Percentiles rank a stretch among this genome's conserved stretches.
phyloP scores from a whole-genome alignment of 352 stramenopile species.

The Globisporangium abappressorium region DNA sequence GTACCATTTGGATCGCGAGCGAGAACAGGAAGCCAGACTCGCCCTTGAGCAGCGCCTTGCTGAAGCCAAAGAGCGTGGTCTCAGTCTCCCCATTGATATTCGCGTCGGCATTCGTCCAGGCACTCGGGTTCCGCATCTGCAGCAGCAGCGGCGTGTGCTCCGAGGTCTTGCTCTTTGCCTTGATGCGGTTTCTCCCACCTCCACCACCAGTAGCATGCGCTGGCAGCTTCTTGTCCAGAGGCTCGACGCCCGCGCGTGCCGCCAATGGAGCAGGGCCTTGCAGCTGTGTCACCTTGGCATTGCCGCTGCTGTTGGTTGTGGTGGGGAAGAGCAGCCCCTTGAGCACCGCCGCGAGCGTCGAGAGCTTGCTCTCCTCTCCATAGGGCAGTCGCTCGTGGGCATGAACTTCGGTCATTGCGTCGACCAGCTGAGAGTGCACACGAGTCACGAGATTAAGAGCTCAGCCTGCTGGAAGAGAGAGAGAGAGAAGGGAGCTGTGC shows the following conservation, averaged over 20 bases:
- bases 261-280: neutral
- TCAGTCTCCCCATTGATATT: neutral
- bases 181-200: neutral
- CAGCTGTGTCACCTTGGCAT: conserved; percentile 5
- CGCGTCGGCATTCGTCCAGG: neutral
- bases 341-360: conserved; percentile 1
- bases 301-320: neutral
- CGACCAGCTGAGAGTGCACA: neutral
- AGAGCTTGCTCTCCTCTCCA: conserved; percentile 6
- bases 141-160: conserved; percentile 11
- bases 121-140: neutral
- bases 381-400: neutral
- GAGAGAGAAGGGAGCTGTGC: neutral
- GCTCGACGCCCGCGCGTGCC: conserved; percentile 1
- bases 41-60: conserved; percentile 20
- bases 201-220: neutral
- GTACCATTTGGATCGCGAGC: conserved; percentile 34
- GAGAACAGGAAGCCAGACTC: conserved; percentile 28
- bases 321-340: neutral
- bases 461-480: neutral
- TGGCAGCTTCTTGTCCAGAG: neutral
- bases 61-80: conserved; percentile 22
- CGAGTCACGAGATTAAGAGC: neutral
- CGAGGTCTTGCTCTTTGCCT: neutral
- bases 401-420: neutral